phyloP scores from a whole-genome alignment of 2,329 filamentous ascomycete genomes.

The Ascomycota sp. region DNA sequence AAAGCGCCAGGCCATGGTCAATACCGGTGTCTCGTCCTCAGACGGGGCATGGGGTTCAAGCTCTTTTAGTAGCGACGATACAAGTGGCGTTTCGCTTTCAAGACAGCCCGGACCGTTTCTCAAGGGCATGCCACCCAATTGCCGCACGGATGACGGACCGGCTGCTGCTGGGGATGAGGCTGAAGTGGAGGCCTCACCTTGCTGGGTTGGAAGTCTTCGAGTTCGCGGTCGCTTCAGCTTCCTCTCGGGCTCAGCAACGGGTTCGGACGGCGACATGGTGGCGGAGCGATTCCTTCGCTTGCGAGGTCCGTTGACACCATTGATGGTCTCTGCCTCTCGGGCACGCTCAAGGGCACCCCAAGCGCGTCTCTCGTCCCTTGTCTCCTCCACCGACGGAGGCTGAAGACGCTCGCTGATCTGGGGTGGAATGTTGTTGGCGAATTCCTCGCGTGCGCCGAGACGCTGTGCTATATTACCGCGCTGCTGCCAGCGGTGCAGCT shows the following conservation, averaged over 20 bases:
- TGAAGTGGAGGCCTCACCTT: conserved; percentile 23
- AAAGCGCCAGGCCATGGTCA: conserved; percentile 10
- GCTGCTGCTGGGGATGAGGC: conserved; percentile 11
- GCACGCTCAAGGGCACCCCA: conserved; percentile 85
- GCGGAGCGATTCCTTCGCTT: conserved; percentile 55
- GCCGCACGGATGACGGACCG: conserved; percentile 8
- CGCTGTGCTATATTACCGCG: conserved; percentile 62
- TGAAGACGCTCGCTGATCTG: conserved; percentile 40
- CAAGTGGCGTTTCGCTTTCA: conserved; percentile 46
- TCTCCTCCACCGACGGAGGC: conserved; percentile 35
- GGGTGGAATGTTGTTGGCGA: conserved; percentile 36
- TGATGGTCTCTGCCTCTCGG: conserved; percentile 38
- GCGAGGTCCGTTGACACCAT: conserved; percentile 24
- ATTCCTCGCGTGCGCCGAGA: conserved; percentile 51
- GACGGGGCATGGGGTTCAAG: conserved; percentile 45
- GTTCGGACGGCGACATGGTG: conserved; percentile 47
- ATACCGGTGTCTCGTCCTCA: conserved; percentile 26
- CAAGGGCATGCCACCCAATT: conserved; percentile 5
- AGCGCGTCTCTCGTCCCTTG: conserved; percentile 56
- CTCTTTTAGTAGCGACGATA: conserved; percentile 71
- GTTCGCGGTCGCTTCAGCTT: conserved; percentile 76
- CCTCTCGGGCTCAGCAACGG: conserved; percentile 48
- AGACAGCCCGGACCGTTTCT: conserved; percentile 7
- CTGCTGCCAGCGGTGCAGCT: conserved; percentile 56
- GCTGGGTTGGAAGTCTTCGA: conserved; percentile 31